These are phyloP conservation scores for Striga asiatica DNA, from an alignment of 257 asterid genomes.

Conservation along the genomic window DNA sequence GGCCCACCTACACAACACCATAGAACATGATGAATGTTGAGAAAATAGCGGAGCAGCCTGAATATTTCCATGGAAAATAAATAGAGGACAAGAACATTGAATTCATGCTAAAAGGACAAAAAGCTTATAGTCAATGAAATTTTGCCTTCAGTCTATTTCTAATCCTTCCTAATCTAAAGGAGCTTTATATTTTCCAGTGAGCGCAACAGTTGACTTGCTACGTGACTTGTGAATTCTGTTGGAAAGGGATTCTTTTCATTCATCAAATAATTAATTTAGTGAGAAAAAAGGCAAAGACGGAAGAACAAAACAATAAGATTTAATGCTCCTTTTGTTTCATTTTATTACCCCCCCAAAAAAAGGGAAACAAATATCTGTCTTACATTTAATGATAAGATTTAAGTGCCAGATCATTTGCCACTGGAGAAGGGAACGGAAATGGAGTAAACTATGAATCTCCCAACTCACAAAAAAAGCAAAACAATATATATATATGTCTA, in stretches of 20 bases:
- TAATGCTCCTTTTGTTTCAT: background rate
- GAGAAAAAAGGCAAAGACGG: background rate
- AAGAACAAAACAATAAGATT: background rate
- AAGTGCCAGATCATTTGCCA: background rate
- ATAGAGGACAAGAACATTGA: background rate
- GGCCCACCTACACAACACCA: constrained; percentile 58
- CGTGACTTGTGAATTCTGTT: background rate
- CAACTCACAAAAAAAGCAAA: no score
- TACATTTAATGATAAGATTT: constrained; percentile 2
- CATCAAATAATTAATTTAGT: no score
- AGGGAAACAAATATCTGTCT: background rate
- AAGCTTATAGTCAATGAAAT: background rate
- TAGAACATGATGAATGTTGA: constrained; percentile 3
- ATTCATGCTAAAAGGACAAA: background rate
- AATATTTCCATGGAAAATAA: background rate
- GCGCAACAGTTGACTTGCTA: background rate
- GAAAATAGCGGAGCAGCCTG: background rate
- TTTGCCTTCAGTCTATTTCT: background rate
- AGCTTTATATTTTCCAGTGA: background rate
- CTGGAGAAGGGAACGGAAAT: background rate
- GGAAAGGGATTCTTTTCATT: no score
- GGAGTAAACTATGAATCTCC: no score
- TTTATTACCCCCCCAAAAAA: no score
- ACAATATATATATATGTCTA: no score
- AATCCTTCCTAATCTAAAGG: background rate